Base-by-base conservation (phyloP, 2,329 filamentous ascomycete species). In the Pseudohalonectria lignicola region DNA sequence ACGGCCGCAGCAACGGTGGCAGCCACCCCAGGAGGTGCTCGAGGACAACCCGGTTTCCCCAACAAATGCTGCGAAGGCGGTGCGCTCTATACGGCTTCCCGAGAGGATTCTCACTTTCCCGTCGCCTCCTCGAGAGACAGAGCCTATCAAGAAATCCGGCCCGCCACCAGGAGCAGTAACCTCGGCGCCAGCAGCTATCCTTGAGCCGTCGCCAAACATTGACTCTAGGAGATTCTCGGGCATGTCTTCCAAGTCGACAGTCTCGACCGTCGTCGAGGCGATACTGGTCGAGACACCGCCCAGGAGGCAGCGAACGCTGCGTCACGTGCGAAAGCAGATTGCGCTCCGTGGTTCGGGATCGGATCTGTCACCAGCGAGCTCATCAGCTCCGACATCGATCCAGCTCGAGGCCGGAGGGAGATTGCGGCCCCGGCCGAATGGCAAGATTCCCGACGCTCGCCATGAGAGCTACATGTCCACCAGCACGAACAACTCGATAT, bases 261-360 rank as follows among this genome's bases (percentile, higher is more conserved):
- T 63, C 2, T 77, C 75, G 13, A 73, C 73, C 0, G 62, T 77
- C 4, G 63, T 79, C 9, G 74, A 74, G 49, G 74, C 73, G 4
- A 62, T 76, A 33, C 54, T 78, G 26, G 60, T 79, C n/a, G 69
- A 74, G 31, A 57, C 58, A 1, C 55, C 61, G 23, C 63, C 66
- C 12, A 65, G 61, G 37, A 64, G 64, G 33, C 66, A 60, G 40
- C 67, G 68, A 48, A 80, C 74, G 7, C 54, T 82, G 41, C 69
- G 77, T 4, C 76, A 81, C 51, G 68, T 77, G 10, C 71, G 65
- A 46, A 80, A 79, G 49, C 67, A 73, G 31, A 55, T 56, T 8
- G 56, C 57, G 1, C 48, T 78, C 40, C 63, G 74, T 41, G 66
- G 74, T 43, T 63, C 68, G 3, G 51, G 52, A 16, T 61, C 60